Conservation (phyloP, 2,329 filamentous ascomycete species). For the Neonectria magnoliae region DNA sequence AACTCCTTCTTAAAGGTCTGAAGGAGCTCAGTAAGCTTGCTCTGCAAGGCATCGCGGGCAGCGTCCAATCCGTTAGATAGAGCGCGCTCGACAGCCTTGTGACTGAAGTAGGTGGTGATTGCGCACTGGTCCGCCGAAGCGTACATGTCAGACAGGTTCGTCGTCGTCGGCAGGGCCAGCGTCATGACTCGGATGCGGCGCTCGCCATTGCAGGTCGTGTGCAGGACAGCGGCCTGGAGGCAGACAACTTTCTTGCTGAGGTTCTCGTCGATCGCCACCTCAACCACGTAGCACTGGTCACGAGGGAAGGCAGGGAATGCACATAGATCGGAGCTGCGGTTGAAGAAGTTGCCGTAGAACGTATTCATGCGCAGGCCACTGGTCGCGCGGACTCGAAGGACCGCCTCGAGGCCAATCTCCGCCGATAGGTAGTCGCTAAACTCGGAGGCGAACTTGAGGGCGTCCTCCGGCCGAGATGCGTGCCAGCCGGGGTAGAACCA, state of each 20-base stretch:
- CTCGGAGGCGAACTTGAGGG: constrained; percentile 96
- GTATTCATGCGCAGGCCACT: constrained; percentile 96
- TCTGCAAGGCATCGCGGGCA: constrained; percentile 88
- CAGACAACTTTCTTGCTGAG: constrained; percentile 92
- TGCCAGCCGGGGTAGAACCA: constrained; percentile 99
- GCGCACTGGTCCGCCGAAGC: constrained; percentile 95
- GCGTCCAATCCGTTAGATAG: constrained; percentile 88
- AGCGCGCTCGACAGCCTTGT: constrained; percentile 95
- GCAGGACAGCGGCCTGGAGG: constrained; percentile 91
- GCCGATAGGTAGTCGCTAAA: constrained; percentile 97
- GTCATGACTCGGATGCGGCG: constrained; percentile 95
- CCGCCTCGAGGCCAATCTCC: constrained; percentile 95
- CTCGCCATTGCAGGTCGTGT: constrained; percentile 98
- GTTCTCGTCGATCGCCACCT: constrained; percentile 97
- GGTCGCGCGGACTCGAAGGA: constrained; percentile 92
- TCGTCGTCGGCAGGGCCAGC: constrained; percentile 89
- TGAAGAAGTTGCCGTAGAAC: constrained; percentile 99
- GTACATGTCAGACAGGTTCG: constrained; percentile 89
- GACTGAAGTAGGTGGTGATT: constrained; percentile 92
- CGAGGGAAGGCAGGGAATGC: constrained; percentile 98
- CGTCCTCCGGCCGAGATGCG: constrained; percentile 90
- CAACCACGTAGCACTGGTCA: constrained; percentile 97
- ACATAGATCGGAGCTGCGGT: constrained; percentile 95
- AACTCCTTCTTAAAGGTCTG: constrained; percentile 98
- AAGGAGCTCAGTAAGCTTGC: constrained; percentile 90